Conservation (phyloP, 2,329 filamentous ascomycete species). For the Trichoderma pleuroti region DNA sequence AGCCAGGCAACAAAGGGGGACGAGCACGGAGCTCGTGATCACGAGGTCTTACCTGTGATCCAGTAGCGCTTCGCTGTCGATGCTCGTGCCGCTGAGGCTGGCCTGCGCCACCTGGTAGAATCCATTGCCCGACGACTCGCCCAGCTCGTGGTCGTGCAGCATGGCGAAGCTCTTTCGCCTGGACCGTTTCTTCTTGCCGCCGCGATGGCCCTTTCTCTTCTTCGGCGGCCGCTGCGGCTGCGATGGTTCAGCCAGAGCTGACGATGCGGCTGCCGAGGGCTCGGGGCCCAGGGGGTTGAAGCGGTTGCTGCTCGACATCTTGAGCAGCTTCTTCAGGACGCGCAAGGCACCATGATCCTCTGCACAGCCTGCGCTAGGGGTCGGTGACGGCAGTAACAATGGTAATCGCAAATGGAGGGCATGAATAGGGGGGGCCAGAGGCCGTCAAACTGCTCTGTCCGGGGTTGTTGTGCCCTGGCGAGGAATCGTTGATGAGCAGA, state of each 20-base stretch:
- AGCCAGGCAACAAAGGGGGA: not conserved
- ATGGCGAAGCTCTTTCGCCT: conserved; percentile 78
- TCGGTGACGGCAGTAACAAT: not conserved
- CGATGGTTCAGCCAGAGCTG: not conserved
- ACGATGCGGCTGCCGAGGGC: conserved; percentile 9
- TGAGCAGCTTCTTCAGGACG: conserved; percentile 7
- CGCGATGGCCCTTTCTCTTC: conserved; percentile 69
- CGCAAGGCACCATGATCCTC: conserved; percentile 13
- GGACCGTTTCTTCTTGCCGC: conserved; percentile 71
- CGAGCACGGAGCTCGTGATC: not conserved
- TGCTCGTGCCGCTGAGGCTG: conserved; percentile 76
- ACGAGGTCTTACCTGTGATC: conserved; percentile 67
- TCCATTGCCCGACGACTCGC: conserved; percentile 35
- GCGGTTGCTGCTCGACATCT: conserved; percentile 29
- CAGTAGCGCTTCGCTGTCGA: conserved; percentile 83
- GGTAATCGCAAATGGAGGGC: not conserved
- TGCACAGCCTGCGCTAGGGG: not conserved
- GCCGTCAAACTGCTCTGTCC: conserved; percentile 1
- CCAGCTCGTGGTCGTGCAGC: conserved; percentile 47
- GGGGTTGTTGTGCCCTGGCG: conserved; percentile 8
- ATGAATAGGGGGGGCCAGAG: not conserved
- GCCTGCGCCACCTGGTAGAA: conserved; percentile 50
- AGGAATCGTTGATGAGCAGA: not conserved
- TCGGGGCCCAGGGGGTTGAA: conserved; percentile 28
- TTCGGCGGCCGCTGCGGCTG: conserved; percentile 36